Evolutionary conservation across 2,329 filamentous ascomycete species (phyloP), one percentile per base, ranked within the genome.

Genomic region (Laburnicola sp.): DNA sequence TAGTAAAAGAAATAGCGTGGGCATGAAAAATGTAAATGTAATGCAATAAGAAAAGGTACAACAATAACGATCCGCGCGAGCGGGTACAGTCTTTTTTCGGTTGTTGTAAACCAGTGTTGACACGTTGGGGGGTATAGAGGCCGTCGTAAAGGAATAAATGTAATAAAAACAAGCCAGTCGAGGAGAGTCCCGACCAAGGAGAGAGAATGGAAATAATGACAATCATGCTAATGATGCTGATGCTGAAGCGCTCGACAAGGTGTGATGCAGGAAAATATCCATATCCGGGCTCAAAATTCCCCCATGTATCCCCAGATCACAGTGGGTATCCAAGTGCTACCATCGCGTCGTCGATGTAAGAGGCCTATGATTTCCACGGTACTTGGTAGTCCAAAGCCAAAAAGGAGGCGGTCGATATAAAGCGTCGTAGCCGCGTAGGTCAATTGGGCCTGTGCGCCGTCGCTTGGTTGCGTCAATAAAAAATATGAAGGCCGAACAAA

Each of bases 41-140:
- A 45, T 6, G 28, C 2, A 4, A 27, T 8, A 23, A 36, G 25
- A 8, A 46, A 47, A 47, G 45, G 43, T 47, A 52, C 66, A 71
- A 54, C 58, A 62, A 54, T 64, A 64, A 50, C 66, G 56, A 60
- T 66, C 71, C 70, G 71, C 70, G 71, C 59, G 71, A 72, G 71
- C 71, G 67, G 70, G 65, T 69, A 72, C 69, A 71, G 64, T 73
- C 70, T 73, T 72, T 67, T 70, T 64, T 58, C 50, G 43, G 32
- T 28, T 49, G 35, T 46, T 56, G 53, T 51, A 51, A 55, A 61
- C 50, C 56, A 39, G 32, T 43, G 39, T 40, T 26, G 32, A 46
- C 58, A 45, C 49, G 56, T 50, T 52, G 50, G 53, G 52, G 53
- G 59, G 66, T 69, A 69, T 70, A 73, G 70, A 61, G 56, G 58